Evolutionary conservation across 805 yeast species (phyloP), one percentile per base, ranked within the genome.

Genomic region (Wickerhamiella kurtzmanii): DNA sequence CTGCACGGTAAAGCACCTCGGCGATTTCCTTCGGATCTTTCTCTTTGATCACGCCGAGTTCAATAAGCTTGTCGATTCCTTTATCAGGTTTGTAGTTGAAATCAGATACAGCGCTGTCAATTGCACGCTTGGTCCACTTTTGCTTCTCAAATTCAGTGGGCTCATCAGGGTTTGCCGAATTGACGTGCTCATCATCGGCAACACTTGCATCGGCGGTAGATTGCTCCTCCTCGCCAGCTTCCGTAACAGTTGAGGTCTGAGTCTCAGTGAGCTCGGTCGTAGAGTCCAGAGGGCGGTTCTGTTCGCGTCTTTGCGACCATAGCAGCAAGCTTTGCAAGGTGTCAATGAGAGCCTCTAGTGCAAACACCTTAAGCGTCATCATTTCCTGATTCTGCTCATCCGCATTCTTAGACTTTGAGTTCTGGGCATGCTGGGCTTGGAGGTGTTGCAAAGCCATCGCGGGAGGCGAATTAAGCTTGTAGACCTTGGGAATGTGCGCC

Each of bases 51-150:
- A 92, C 82, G 0, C 80, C 79, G 44, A 77, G 71, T 19, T 70
- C 73, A 17, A 82, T 56, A 48, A 92, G 71, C 48, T 67, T 70
- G 22, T 72, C 70, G 47, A 92, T 66, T 1, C 97, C 98, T 44
- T 73, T 78, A 58, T 82, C 80, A 1, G 96, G 94, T 52, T 83
- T 83, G 63, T 72, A 82, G 60, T 87, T 88, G 69, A 92, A 92
- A 48, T 77, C 77, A 50, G 74, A 73, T 15, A 86, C 73, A 46
- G 88, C 88, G 50, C 84, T 92, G 20, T 82, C 70, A 35, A 89
- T 68, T 2, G 82, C 82, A 32, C 82, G 86, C 62, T 92, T 92
- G 49, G 89, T 72, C 56, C 78, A 82, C 58, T 92, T 94, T 54
- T 80, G 73, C 44, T 73, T 77, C 56, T 88, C 96, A 63, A 92